These are phyloP conservation scores for Xylaria digitata DNA, from an alignment of 2,329 filamentous ascomycete species.

Conservation along the genomic window DNA sequence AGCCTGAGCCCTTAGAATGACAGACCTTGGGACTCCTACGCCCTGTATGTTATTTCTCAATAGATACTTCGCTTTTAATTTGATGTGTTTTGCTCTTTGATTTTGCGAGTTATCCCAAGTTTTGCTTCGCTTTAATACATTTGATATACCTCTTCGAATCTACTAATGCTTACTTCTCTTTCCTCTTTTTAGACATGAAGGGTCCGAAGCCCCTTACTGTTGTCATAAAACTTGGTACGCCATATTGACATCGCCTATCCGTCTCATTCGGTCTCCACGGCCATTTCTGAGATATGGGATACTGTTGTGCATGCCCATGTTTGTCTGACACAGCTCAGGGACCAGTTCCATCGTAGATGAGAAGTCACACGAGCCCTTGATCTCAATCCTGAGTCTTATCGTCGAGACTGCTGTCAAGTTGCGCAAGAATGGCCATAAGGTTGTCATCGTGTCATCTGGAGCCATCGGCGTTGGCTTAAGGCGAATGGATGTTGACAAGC, in stretches of 20 bases:
- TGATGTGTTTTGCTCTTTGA: conserved; percentile 13
- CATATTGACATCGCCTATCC: neutral
- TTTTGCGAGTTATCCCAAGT: neutral
- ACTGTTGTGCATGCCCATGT: neutral
- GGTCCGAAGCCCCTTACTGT: conserved; percentile 74
- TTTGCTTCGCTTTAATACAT: neutral
- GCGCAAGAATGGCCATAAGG: conserved; percentile 89
- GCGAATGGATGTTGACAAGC: conserved; percentile 86
- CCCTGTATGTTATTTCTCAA: conserved; percentile 46
- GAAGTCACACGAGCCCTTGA: conserved; percentile 89
- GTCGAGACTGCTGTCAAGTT: conserved; percentile 93
- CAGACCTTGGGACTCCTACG: conserved; percentile 41
- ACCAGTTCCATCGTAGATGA: conserved; percentile 99
- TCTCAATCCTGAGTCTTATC: conserved; percentile 90
- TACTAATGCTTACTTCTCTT: conserved; percentile 35
- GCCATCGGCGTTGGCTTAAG: conserved; percentile 94
- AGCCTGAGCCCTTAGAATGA: conserved; percentile 42
- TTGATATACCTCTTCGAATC: conserved; percentile 2
- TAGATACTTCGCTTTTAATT: conserved; percentile 19
- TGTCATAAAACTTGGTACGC: conserved; percentile 87
- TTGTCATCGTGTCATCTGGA: conserved; percentile 96
- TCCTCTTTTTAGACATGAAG: conserved; percentile 69
- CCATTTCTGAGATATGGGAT: neutral
- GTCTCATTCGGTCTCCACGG: neutral
- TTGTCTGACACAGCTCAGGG: conserved; percentile 63